A percentile compares a stretch with the other conserved stretches of the same genome.
phyloP scores from a whole-genome alignment of 352 stramenopile species.

The Globisporangium parvum region DNA sequence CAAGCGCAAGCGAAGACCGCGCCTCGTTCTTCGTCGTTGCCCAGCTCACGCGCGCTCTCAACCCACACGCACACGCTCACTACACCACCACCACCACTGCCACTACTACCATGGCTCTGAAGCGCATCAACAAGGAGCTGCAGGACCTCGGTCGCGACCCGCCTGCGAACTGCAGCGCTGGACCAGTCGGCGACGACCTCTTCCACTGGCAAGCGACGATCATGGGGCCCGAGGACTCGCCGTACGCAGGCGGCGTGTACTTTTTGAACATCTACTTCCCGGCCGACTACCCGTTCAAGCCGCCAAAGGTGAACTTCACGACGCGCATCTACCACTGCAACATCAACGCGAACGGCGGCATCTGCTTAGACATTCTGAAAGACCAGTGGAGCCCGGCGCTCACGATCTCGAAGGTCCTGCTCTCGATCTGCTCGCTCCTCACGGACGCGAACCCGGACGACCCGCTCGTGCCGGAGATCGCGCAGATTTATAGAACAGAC shows the following conservation, averaged over 20 bases:
- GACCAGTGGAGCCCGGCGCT: slow-evolving; percentile 99
- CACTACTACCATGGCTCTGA: slow-evolving; percentile 77
- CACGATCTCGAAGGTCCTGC: slow-evolving; percentile 99
- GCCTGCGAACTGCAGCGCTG: slow-evolving; percentile 97
- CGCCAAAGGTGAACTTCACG: slow-evolving; percentile 98
- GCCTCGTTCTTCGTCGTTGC: background rate
- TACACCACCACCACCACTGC: background rate
- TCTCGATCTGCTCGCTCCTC: slow-evolving; percentile 99
- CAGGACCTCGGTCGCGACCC: slow-evolving; percentile 94
- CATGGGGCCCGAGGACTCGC: slow-evolving; percentile 98
- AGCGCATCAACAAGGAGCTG: slow-evolving; percentile 96
- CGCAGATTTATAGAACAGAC: slow-evolving; percentile 95
- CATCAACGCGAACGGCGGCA: slow-evolving; percentile 99
- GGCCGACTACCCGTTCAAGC: slow-evolving; percentile 99
- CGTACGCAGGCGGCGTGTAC: slow-evolving; percentile 97
- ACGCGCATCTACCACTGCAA: slow-evolving; percentile 99
- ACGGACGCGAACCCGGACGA: slow-evolving; percentile 99
- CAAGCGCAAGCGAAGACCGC: no score
- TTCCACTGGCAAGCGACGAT: slow-evolving; percentile 98
- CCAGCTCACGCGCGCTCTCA: background rate
- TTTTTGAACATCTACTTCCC: slow-evolving; percentile 99
- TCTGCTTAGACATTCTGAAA: slow-evolving; percentile 99
- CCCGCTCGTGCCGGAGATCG: slow-evolving; percentile 90
- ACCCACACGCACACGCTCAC: background rate
- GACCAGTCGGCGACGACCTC: slow-evolving; percentile 97